Conservation (phyloP, 2,329 filamentous ascomycete genomes). For the Ceratocystis cubensis region DNA sequence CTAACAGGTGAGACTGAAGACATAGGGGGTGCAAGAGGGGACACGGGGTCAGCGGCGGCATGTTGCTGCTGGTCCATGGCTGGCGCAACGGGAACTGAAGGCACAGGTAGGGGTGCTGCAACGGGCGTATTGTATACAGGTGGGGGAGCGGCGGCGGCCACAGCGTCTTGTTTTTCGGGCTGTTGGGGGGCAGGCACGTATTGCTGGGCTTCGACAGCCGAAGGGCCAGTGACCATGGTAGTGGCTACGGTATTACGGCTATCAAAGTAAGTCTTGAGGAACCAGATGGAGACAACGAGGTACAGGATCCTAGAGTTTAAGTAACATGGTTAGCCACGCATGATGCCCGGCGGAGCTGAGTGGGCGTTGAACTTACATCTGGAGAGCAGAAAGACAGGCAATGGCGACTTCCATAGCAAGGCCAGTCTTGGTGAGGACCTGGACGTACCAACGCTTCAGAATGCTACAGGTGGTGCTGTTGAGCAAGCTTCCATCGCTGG, state of each 20-base stretch:
- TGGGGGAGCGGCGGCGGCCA: not conserved
- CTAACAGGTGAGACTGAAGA: not conserved
- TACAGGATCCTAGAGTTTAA: conserved; percentile 30
- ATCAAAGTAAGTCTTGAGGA: conserved; percentile 28
- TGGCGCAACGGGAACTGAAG: not conserved
- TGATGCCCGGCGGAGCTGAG: not conserved
- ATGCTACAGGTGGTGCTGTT: conserved; percentile 31
- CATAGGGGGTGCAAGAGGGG: conserved; percentile 1
- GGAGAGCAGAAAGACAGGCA: conserved; percentile 35
- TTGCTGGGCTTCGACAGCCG: conserved; percentile 22
- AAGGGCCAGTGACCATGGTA: conserved; percentile 17
- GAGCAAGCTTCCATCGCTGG: conserved; percentile 31
- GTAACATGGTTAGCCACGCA: not conserved
- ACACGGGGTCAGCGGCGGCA: not conserved
- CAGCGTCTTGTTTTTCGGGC: not conserved
- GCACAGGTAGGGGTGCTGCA: not conserved
- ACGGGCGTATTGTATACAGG: not conserved
- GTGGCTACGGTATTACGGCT: conserved; percentile 28
- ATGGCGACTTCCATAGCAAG: conserved; percentile 30
- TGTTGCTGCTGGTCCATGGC: not conserved
- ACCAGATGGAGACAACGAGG: conserved; percentile 30
- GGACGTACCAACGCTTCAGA: conserved; percentile 24
- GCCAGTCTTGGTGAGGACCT: conserved; percentile 30
- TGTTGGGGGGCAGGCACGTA: not conserved
- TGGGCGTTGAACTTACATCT: conserved; percentile 28